Evolutionary conservation across 306 rosid species (phyloP).

Genomic region (Inga laurina): DNA sequence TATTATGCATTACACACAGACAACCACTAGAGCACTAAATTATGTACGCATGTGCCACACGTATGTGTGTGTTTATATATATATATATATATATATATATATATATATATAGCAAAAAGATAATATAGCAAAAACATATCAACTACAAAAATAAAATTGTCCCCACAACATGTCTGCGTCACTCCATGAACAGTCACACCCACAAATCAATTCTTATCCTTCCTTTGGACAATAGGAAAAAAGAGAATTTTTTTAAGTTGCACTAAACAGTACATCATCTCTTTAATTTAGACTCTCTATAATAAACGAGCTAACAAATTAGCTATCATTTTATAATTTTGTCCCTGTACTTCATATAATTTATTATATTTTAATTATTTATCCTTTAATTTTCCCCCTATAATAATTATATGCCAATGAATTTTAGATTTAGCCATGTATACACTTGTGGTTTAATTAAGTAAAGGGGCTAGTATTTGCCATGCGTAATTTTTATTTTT

Average conservation of each 20-base stretch:
- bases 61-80: neutral
- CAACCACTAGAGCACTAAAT: conserved; percentile 25
- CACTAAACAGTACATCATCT: neutral
- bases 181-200: conserved; percentile 38
- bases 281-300: neutral
- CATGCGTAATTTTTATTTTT: too few species aligned
- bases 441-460: too few species aligned
- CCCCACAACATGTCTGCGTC: conserved; percentile 48
- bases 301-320: neutral
- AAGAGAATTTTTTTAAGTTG: neutral
- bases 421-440: neutral
- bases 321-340: neutral
- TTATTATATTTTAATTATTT: neutral
- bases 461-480: too few species aligned
- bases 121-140: conserved; percentile 25
- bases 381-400: neutral
- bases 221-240: neutral
- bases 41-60: conserved; percentile 32
- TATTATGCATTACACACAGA: conserved; percentile 23
- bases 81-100: too few species aligned
- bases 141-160: conserved; percentile 35
- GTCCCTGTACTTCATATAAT: neutral
- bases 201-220: conserved; percentile 53
- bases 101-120: neutral
- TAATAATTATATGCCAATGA: neutral